Conservation (phyloP, 495 filamentous ascomycete genomes). For the Aspergillus asperescens region DNA sequence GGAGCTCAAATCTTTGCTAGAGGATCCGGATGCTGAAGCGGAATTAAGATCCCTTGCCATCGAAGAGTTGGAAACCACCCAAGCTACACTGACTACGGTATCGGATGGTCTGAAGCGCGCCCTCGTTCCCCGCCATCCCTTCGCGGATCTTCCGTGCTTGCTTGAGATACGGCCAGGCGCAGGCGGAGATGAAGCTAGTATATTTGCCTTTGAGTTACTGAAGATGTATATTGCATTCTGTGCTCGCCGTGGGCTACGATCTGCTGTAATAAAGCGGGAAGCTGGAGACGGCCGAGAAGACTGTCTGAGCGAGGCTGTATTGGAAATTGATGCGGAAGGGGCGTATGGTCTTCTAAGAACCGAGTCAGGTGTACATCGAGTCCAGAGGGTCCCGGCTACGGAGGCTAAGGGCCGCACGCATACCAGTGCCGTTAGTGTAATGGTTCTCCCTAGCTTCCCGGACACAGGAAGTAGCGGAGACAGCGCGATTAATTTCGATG, state of each 20-base stretch:
- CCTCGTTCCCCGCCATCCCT: constrained; percentile 84
- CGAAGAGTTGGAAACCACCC: constrained; percentile 68
- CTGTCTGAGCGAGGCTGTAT: constrained; percentile 73
- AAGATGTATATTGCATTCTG: constrained; percentile 87
- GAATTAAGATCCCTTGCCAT: constrained; percentile 65
- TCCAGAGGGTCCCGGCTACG: constrained; percentile 87
- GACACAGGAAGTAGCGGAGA: constrained; percentile 45
- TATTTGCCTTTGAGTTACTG: constrained; percentile 82
- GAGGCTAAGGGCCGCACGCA: constrained; percentile 87
- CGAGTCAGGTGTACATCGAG: constrained; percentile 90
- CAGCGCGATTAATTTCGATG: constrained; percentile 58
- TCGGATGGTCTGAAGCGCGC: constrained; percentile 61
- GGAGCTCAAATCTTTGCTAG: constrained; percentile 54
- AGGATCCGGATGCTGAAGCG: constrained; percentile 54
- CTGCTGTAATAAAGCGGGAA: constrained; percentile 52
- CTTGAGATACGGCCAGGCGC: constrained; percentile 89
- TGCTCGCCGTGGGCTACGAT: constrained; percentile 54
- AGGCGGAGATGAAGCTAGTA: constrained; percentile 84
- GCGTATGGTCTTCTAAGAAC: constrained; percentile 75
- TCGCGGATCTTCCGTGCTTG: constrained; percentile 86
- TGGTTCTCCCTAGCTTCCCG: constrained; percentile 85
- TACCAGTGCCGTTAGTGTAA: constrained; percentile 84
- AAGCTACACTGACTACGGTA: constrained; percentile 51
- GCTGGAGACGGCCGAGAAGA: constrained; percentile 53
- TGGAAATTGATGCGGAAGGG: constrained; percentile 73